Evolutionary conservation across 2,329 filamentous ascomycete genomes (phyloP), one percentile per base, ranked within the genome.

Genomic region (Ascochyta fabae): DNA sequence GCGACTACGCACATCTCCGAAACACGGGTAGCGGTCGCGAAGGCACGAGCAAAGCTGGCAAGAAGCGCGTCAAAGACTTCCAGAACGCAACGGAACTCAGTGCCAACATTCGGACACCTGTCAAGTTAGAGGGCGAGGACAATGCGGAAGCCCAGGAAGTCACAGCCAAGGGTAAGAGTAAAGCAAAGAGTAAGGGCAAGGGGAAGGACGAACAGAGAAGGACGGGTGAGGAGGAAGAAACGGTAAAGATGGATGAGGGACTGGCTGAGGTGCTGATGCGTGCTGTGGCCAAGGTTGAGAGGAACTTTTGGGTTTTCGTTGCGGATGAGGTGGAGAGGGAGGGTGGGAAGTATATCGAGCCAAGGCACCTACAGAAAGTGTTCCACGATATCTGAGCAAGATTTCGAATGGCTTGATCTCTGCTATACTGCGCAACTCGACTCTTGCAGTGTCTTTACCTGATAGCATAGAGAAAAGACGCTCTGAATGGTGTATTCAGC

Each of bases 1-100:
- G 60, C 13, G 73, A 76, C 56, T 76, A 72, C 48, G 65, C 71
- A 60, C 63, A 75, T 33, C 53, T 76, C 8, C 65, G 65, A 22
- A 59, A 69, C 10, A 64, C 65, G 1, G 51, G 56, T 3, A 45
- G 47, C 26, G 53, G 31, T 6, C 31, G 33, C 27, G 59, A 45
- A 12, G 31, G 29, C 35, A 42, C 46, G 35, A 63, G 55, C 49
- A 57, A 53, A 46, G 61, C 53, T 3, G 63, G 65, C 36, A 64
- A 58, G 49, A 65, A 67, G 62, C 59, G 71, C 16, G 52, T 67
- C 44, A 66, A 65, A 29, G 58, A 62, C 34, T 66, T 61, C 36
- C 53, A 59, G 5, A 64, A 60, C 13, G 59, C 61, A 19, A 62
- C 58, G 10, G 69, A 68, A 38, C 52, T 71, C 34, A 60, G 59